A percentile compares a stretch with the other conserved stretches of the same genome.
These are phyloP conservation scores for Polygonum maritimum DNA, from an alignment of 148 eudicot species.

Conservation along the genomic window DNA sequence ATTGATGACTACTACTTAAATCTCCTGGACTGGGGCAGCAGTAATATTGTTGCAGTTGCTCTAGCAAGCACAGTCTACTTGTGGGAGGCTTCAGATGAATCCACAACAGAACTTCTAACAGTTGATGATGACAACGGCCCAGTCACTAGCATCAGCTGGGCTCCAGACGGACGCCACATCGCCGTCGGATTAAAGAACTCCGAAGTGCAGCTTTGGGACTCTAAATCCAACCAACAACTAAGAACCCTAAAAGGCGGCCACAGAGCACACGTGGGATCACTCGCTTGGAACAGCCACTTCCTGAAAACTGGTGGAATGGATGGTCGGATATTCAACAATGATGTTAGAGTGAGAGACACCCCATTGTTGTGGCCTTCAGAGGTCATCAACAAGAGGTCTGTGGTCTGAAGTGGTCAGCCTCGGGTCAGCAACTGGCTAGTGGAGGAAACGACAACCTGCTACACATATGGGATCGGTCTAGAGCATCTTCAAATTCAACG, in stretches of 20 bases:
- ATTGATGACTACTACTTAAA: slow-evolving; percentile 87
- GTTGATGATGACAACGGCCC: slow-evolving; percentile 86
- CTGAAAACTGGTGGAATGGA: too few relatives aligned
- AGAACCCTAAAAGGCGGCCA: slow-evolving; percentile 82
- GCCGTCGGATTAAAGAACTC: slow-evolving; percentile 79
- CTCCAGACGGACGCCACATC: slow-evolving; percentile 86
- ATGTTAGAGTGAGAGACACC: too few relatives aligned
- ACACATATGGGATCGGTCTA: too few relatives aligned
- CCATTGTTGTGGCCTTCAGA: too few relatives aligned
- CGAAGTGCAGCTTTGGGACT: slow-evolving; percentile 95
- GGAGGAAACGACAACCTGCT: too few relatives aligned
- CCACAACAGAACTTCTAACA: slow-evolving; percentile 70
- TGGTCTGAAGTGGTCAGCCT: too few relatives aligned
- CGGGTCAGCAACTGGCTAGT: too few relatives aligned
- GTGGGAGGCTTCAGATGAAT: slow-evolving; percentile 84
- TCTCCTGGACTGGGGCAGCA: slow-evolving; percentile 83
- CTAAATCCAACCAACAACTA: slow-evolving; percentile 58
- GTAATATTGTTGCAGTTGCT: slow-evolving; percentile 86
- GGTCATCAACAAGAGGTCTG: too few relatives aligned
- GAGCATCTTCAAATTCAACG: too few relatives aligned
- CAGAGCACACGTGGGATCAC: too few relatives aligned
- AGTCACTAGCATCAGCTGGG: slow-evolving; percentile 93
- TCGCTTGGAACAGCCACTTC: too few relatives aligned
- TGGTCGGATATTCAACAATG: too few relatives aligned
- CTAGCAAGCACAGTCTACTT: slow-evolving; percentile 80